These are phyloP conservation scores for Beta corolliflora DNA, from an alignment of 179 eudicot species.

Conservation along the genomic window DNA sequence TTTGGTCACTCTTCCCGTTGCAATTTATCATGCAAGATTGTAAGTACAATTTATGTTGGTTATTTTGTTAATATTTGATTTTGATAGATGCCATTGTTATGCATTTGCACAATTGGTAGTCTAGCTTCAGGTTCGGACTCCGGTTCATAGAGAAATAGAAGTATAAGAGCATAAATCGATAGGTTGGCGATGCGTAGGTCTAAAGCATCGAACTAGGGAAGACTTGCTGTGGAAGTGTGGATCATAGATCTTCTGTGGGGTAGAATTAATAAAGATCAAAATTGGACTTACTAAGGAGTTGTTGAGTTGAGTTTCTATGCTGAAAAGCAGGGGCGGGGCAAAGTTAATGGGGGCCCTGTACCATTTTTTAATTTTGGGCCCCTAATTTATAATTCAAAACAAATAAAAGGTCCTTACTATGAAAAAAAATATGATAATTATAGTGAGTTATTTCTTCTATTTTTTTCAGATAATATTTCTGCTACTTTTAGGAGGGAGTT, in stretches of 20 bases:
- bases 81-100: neutral
- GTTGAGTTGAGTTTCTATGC: neutral
- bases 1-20: conserved; percentile 60
- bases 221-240: neutral
- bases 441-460: too few relatives aligned
- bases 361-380: too few relatives aligned
- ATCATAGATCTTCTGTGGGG: neutral
- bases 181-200: too few relatives aligned
- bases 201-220: neutral
- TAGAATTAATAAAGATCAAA: neutral
- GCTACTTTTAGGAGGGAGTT: too few relatives aligned
- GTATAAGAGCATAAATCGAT: too few relatives aligned
- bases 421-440: too few relatives aligned
- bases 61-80: neutral
- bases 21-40: conserved; percentile 62
- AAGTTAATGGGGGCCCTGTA: too few relatives aligned
- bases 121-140: neutral
- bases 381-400: too few relatives aligned
- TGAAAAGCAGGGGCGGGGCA: too few relatives aligned
- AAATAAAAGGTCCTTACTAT: too few relatives aligned
- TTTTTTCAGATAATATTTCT: too few relatives aligned
- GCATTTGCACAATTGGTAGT: neutral
- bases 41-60: conserved; percentile 40
- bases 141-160: too few relatives aligned
- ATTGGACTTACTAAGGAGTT: neutral